Evolutionary conservation across 306 rosid genomes (phyloP).

Genomic region (Chamaecrista fasciculata): DNA sequence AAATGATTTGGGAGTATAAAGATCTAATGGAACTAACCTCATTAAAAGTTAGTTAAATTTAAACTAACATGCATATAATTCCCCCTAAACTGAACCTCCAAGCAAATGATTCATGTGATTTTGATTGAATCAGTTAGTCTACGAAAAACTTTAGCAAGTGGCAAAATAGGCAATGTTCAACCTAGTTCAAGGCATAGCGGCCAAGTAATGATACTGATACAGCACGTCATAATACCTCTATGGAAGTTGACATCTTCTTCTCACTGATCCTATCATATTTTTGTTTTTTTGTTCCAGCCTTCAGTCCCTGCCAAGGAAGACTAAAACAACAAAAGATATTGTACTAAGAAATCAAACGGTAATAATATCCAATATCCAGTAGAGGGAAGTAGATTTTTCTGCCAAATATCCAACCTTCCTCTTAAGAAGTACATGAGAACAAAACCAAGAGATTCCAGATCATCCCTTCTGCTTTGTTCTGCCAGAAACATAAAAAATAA

Average conservation of each 20-base stretch:
- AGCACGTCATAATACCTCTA: slow-evolving; percentile 62
- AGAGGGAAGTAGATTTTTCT: slow-evolving; percentile 13
- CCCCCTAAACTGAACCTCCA: not conserved
- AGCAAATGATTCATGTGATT: not conserved
- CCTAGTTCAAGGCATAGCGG: slow-evolving; percentile 24
- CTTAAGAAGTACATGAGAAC: slow-evolving; percentile 97
- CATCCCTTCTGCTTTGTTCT: slow-evolving; percentile 99
- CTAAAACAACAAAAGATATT: slow-evolving; percentile 40
- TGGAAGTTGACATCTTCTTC: slow-evolving; percentile 89
- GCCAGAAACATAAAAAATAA: slow-evolving; percentile 39
- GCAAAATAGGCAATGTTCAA: not conserved
- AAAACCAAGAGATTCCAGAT: slow-evolving; percentile 98
- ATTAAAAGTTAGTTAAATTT: not conserved
- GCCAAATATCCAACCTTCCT: slow-evolving; percentile 79
- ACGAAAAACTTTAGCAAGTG: not conserved
- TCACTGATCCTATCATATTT: slow-evolving; percentile 95
- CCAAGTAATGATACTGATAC: slow-evolving; percentile 1
- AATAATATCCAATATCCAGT: slow-evolving; percentile 31
- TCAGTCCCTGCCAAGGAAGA: slow-evolving; percentile 99
- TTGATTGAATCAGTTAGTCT: not conserved
- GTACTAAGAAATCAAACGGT: slow-evolving; percentile 15
- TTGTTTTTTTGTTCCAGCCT: slow-evolving; percentile 97
- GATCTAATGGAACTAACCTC: not conserved
- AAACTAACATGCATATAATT: not conserved
- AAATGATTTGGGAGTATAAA: not conserved